Conservation (phyloP, 305 asterid genomes). For the Solanum chacoense region DNA sequence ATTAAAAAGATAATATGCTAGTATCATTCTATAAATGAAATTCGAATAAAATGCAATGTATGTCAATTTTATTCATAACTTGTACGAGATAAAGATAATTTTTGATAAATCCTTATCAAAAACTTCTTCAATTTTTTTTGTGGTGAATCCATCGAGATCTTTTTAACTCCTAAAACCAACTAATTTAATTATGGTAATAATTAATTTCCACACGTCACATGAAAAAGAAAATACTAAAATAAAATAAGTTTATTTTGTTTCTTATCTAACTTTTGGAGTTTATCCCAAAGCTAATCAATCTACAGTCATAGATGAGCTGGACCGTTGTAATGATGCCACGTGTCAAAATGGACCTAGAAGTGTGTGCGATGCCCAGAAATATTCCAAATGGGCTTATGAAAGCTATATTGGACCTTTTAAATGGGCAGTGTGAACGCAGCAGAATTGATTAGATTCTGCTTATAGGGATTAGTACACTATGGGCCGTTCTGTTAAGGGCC, state of each 20-base stretch:
- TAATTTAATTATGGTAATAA: background rate
- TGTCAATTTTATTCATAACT: too few species aligned
- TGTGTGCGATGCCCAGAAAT: constrained; percentile 13
- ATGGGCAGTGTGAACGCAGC: constrained; percentile 15
- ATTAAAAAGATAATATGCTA: background rate
- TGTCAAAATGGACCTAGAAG: background rate
- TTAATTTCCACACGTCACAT: background rate
- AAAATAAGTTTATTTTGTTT: background rate
- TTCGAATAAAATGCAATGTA: accelerated
- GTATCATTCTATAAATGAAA: background rate
- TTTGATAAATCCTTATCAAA: too few species aligned
- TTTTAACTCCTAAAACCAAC: background rate
- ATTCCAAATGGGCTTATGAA: background rate
- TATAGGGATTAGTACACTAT: background rate
- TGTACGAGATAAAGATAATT: accelerated
- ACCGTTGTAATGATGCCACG: constrained; percentile 21
- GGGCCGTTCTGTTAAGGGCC: background rate
- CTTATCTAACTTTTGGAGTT: constrained; percentile 29
- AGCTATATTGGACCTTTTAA: constrained; percentile 6
- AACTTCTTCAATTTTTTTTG: too few species aligned
- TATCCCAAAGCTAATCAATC: constrained; percentile 15
- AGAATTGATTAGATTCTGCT: background rate
- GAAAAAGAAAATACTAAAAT: background rate
- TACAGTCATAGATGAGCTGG: background rate
- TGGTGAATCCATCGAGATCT: background rate